Evolutionary conservation across 164 flowering plant genomes (phyloP).

Genomic region (Brasenia schreberi): DNA sequence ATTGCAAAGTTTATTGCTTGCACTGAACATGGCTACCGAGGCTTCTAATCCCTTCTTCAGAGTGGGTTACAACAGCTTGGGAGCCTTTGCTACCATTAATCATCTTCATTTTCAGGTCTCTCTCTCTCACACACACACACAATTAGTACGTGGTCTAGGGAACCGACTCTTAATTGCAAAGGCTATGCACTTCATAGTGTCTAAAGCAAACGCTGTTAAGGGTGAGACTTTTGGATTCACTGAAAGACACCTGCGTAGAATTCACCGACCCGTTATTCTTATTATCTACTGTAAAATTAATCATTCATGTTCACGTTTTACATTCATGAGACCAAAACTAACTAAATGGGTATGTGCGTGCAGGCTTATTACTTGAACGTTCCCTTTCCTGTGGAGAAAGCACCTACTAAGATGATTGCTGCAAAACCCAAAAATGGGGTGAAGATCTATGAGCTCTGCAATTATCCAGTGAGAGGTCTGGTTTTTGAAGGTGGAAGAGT

Average conservation of each 20-base stretch:
- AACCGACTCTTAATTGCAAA: no score
- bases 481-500: constrained; percentile 62
- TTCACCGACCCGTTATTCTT: no score
- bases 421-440: constrained; percentile 22
- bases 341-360: not conserved
- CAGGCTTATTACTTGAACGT: constrained; percentile 64
- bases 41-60: constrained; percentile 69
- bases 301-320: no score
- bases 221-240: no score
- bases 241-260: no score
- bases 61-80: constrained; percentile 88
- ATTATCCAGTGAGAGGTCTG: constrained; percentile 69
- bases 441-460: constrained; percentile 32
- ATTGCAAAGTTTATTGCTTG: constrained; percentile 67
- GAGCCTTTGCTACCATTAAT: constrained; percentile 94
- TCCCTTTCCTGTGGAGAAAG: constrained; percentile 72
- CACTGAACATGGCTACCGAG: constrained; percentile 76
- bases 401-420: constrained; percentile 25
- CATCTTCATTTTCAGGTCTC: constrained; percentile 96
- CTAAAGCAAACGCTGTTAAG: no score
- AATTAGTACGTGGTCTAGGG: no score
- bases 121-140: no score
- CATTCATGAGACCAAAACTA: not conserved
- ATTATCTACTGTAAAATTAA: no score
- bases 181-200: no score